phyloP scores from a whole-genome alignment of 495 filamentous ascomycete genomes.

The Hypoxylon trugodes region DNA sequence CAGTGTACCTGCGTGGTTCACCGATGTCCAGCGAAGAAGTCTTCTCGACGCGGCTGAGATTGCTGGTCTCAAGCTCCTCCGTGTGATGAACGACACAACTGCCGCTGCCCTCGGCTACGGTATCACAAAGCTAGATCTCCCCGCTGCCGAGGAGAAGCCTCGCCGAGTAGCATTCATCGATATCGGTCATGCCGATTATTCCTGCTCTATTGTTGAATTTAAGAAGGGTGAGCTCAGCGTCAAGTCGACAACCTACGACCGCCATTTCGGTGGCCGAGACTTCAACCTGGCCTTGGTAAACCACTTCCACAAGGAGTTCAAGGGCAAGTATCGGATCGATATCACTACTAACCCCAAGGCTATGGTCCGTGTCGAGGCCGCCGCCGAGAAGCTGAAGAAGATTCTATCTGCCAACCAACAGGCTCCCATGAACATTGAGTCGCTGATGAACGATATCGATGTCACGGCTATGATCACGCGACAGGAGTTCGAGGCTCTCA shows the following conservation, averaged over 20 bases:
- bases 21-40: conserved; percentile 87
- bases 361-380: conserved; percentile 81
- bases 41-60: conserved; percentile 95
- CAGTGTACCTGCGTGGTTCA: conserved; percentile 96
- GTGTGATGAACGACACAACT: conserved; percentile 98
- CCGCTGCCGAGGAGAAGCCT: conserved; percentile 88
- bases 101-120: conserved; percentile 95
- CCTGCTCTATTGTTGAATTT: conserved; percentile 93
- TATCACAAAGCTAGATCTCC: conserved; percentile 96
- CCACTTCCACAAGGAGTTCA: conserved; percentile 94
- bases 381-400: conserved; percentile 98
- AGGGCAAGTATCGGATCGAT: conserved; percentile 90
- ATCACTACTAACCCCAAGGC: conserved; percentile 91
- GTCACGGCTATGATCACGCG: conserved; percentile 89
- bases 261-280: conserved; percentile 96
- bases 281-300: conserved; percentile 95
- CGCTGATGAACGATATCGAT: conserved; percentile 97
- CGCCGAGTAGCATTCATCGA: conserved; percentile 92
- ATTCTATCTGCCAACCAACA: conserved; percentile 93
- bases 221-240: conserved; percentile 96
- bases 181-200: conserved; percentile 96
- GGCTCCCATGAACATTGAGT: conserved; percentile 97
- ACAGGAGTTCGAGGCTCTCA: conserved; percentile 90
- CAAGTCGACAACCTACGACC: conserved; percentile 90
- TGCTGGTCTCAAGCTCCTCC: conserved; percentile 88